These are phyloP conservation scores for Hortiboletus campestris DNA, from an alignment of 768 basidiomycete species.

Conservation along the genomic window DNA sequence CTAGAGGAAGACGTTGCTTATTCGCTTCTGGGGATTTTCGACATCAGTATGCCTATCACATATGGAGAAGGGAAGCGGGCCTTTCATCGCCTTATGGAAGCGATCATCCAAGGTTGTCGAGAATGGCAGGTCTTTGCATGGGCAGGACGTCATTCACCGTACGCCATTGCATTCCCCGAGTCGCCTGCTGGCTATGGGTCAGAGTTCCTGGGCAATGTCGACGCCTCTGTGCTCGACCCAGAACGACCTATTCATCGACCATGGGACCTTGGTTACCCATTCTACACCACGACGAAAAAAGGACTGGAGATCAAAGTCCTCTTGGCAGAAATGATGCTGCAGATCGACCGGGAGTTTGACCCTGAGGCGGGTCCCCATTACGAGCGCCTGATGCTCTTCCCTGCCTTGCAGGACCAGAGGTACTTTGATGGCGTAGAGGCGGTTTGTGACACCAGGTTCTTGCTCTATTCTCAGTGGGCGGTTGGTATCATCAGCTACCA, in stretches of 20 bases:
- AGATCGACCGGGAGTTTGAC: not conserved
- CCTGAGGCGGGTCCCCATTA: not conserved
- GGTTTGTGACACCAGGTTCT: conserved; percentile 2
- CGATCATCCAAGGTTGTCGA: conserved; percentile 2
- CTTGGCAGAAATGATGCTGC: conserved; percentile 8
- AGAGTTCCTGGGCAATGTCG: not conserved
- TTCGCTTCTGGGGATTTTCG: conserved; percentile 8
- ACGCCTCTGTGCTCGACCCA: not conserved
- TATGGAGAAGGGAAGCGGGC: conserved; percentile 13
- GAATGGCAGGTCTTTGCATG: conserved; percentile 12
- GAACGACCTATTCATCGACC: conserved; percentile 5
- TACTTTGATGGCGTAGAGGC: not conserved
- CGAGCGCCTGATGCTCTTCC: not conserved
- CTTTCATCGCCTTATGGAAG: conserved; percentile 9
- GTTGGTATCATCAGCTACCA: conserved; percentile 9
- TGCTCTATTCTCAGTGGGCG: conserved; percentile 3
- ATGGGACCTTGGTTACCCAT: conserved; percentile 4
- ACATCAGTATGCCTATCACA: conserved; percentile 5
- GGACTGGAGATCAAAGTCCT: conserved; percentile 6
- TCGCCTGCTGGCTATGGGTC: not conserved
- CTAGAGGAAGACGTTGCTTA: conserved; percentile 5
- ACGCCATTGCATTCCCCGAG: conserved; percentile 3
- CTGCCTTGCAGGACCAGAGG: not conserved
- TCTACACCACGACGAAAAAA: conserved; percentile 2
- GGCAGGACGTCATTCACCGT: conserved; percentile 6